Conservation (phyloP, 2,329 filamentous ascomycete species). For the Trichoderma guizhouense region DNA sequence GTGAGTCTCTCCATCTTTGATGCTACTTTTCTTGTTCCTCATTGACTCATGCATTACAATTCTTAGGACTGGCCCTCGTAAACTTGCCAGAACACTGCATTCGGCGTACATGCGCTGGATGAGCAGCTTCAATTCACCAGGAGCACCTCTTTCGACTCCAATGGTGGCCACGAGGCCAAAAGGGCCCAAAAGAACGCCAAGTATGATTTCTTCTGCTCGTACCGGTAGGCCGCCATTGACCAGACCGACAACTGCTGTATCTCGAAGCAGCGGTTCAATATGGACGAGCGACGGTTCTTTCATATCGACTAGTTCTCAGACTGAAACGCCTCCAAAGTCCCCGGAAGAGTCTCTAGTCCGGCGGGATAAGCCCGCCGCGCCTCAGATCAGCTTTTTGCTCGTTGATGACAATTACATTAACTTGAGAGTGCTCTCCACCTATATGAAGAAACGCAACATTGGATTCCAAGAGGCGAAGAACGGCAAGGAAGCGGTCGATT, state of each 20-base stretch:
- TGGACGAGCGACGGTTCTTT: neutral
- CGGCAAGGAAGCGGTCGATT: constrained; percentile 29
- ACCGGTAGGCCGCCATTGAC: neutral
- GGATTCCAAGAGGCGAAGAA: constrained; percentile 26
- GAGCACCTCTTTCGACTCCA: neutral
- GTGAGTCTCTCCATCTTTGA: constrained; percentile 23
- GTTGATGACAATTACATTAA: constrained; percentile 40
- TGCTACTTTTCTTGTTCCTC: neutral
- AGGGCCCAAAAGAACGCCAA: constrained; percentile 11
- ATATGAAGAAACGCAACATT: constrained; percentile 29
- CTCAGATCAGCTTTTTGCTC: constrained; percentile 25
- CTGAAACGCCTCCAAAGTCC: neutral
- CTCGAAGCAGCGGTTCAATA: neutral
- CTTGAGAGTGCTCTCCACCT: constrained; percentile 29
- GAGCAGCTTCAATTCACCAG: constrained; percentile 13
- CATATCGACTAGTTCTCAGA: neutral
- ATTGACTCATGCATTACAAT: neutral
- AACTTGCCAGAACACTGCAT: constrained; percentile 32
- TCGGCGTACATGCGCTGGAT: constrained; percentile 27
- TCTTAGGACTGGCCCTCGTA: constrained; percentile 35
- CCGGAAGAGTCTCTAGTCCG: neutral
- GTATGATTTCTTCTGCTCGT: neutral
- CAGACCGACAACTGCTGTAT: neutral
- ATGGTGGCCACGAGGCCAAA: constrained; percentile 5
- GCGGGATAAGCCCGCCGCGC: neutral